Conservation (phyloP, 2,329 filamentous ascomycete genomes). For the Neonectria ditissima region DNA sequence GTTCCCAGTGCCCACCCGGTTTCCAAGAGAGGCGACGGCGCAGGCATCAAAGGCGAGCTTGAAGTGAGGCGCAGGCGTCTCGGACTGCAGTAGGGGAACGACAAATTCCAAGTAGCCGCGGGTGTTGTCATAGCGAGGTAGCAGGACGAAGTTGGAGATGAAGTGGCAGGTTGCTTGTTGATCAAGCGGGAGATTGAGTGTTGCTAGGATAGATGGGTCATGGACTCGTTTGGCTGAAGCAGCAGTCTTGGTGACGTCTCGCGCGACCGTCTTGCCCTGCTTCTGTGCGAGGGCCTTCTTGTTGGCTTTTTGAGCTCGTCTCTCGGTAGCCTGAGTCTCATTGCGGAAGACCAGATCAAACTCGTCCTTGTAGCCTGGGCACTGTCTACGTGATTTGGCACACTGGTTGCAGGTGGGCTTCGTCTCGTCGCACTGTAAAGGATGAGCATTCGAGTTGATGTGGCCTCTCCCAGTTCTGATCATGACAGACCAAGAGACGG, state of each 20-base stretch:
- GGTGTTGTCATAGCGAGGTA: constrained; percentile 62
- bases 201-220: constrained; percentile 43
- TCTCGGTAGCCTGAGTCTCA: constrained; percentile 76
- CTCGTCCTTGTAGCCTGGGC: constrained; percentile 77
- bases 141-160: constrained; percentile 69
- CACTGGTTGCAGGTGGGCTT: constrained; percentile 76
- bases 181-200: constrained; percentile 61
- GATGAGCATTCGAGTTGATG: constrained; percentile 24
- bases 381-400: constrained; percentile 71
- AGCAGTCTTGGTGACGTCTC: constrained; percentile 27
- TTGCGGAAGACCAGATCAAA: constrained; percentile 80
- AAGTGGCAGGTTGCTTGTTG: constrained; percentile 70
- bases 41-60: constrained; percentile 70
- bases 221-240: constrained; percentile 34
- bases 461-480: constrained; percentile 1
- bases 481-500: neutral
- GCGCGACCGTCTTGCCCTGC: constrained; percentile 41
- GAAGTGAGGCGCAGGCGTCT: constrained; percentile 60
- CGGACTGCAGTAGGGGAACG: constrained; percentile 64
- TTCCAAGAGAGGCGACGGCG: constrained; percentile 67
- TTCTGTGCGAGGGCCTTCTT: constrained; percentile 59
- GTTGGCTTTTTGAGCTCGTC: constrained; percentile 68
- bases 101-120: constrained; percentile 71
- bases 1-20: constrained; percentile 55
- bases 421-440: constrained; percentile 71